Evolutionary conservation across 148 eudicot genomes (phyloP).

Genomic region (Persicaria tinctoria): DNA sequence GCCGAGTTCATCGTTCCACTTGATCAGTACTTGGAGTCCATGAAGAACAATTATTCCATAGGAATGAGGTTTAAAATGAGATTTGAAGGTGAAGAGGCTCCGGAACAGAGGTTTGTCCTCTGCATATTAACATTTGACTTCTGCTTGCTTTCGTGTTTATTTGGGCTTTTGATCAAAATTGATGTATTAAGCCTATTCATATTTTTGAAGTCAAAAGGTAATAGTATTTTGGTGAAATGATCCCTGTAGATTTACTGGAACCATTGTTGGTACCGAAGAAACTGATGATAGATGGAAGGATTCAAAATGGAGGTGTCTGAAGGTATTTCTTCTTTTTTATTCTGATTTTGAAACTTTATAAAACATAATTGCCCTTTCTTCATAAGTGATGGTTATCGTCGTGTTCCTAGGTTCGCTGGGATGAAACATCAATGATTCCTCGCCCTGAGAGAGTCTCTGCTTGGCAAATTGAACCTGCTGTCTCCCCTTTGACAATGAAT

Average conservation of each 20-base stretch:
- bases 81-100: conserved; percentile 99
- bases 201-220: not conserved
- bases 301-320: conserved; percentile 88
- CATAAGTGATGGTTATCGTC: not conserved
- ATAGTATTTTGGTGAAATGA: not conserved
- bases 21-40: conserved; percentile 79
- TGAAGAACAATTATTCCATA: conserved; percentile 64
- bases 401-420: conserved; percentile 76
- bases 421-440: conserved; percentile 75
- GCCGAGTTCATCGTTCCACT: conserved; percentile 89
- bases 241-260: conserved; percentile 73
- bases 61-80: conserved; percentile 99
- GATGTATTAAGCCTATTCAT: not conserved
- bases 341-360: not conserved
- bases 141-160: not conserved
- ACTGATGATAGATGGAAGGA: conserved; percentile 75
- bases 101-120: conserved; percentile 72
- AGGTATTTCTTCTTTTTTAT: conserved; percentile 33
- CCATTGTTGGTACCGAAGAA: conserved; percentile 90
- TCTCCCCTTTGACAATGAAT: conserved; percentile 65
- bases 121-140: not conserved
- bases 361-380: not conserved
- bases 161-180: not conserved
- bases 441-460: conserved; percentile 98
- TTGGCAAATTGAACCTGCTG: conserved; percentile 92